Evolutionary conservation across 2,329 filamentous ascomycete genomes (phyloP), one percentile per base, ranked within the genome.

Genomic region (Phialemoniopsis sp.): DNA sequence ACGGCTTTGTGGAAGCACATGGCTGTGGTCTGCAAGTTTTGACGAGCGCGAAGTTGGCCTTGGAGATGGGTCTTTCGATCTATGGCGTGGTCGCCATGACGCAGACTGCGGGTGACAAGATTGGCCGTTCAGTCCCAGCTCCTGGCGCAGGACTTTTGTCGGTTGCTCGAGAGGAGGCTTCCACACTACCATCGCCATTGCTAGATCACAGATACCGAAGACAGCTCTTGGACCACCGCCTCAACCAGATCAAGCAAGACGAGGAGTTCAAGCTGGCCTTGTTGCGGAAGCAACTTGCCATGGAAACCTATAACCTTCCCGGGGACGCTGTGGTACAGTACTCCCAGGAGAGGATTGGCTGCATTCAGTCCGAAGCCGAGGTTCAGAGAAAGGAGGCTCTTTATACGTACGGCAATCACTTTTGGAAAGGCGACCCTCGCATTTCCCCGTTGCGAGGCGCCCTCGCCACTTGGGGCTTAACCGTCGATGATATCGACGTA

Each of bases 21-120:
- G 62, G 63, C 0, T 56, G 51, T 19, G 62, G 63, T 4, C 45
- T 65, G 4, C 62, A 66, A 39, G 35, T 66, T 1, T 34, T 66
- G 3, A 56, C 48, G 12, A 54, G 36, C 8, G 63, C 60, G 1
- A 43, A 52, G 16, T 43, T 64, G 3, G 63, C 63, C 3, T 38
- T 66, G 2, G 51, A 58, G 26, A 55, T 61, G 49, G 60, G 55
- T 10, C 51, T 59, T 2, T 60, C 57, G 12, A 60, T 63, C 38
- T 51, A 54, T 18, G 59, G 47, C 5, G 47, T 66, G 12, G 48
- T 67, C 1, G 60, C 63, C 1, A 39, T 49, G 10, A 52, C 55
- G 0, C 46, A 49, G 17, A 66, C 51, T 8, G 57, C 64, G 0
- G 47, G 45, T 13, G 64, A 67, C 38, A 55, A 55, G 9, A 46